Evolutionary conservation across 1,139 yeast species (phyloP), one percentile per base, ranked within the genome.

Genomic region (Suhomyces taliae): DNA sequence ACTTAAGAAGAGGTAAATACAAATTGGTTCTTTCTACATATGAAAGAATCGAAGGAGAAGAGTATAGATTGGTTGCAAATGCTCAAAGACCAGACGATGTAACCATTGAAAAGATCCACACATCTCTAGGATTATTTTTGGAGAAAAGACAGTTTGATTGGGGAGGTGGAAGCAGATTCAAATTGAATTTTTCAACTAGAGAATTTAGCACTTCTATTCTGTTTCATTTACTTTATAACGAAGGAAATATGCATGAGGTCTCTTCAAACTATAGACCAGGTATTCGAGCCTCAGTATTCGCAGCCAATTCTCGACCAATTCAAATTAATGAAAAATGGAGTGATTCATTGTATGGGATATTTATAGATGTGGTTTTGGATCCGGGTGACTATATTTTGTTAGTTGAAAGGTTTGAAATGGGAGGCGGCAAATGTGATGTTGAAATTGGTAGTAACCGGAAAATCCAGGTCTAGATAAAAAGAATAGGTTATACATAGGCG

Each of bases 361-460:
- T 66, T 55, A 55, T 77, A 10, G 78, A 76, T 41, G 62, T 64
- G 48, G 40, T 51, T 12, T 41, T 67, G 27, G 52, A 61, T 32
- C 65, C 69, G 27, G 73, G 72, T 11, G 55, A 64, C 36, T 70
- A 72, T 47, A 64, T 77, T 5, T 53, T 79, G 8, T 58, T 79
- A 24, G 64, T 77, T 15, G 84, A 79, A 55, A 56, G 84, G 41
- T 75, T 79, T 48, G 83, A 79, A 50, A 58, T 61, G 10, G 83
- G 83, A 0, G 43, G 52, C 3, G 83, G 81, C 5, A 55, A 53
- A 3, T 59, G 76, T 27, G 53, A 58, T 11, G 69, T 78, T 4
- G 69, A 66, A 9, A 57, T 74, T 39, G 83, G 81, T 1, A 58
- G 70, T 38, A 45, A 34, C 36, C 43, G 42, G 15, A 42, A 43